Evolutionary conservation across 106 monocot genomes (phyloP), one percentile per base, ranked within the genome.

Genomic region (Xerophyta viscosa): DNA sequence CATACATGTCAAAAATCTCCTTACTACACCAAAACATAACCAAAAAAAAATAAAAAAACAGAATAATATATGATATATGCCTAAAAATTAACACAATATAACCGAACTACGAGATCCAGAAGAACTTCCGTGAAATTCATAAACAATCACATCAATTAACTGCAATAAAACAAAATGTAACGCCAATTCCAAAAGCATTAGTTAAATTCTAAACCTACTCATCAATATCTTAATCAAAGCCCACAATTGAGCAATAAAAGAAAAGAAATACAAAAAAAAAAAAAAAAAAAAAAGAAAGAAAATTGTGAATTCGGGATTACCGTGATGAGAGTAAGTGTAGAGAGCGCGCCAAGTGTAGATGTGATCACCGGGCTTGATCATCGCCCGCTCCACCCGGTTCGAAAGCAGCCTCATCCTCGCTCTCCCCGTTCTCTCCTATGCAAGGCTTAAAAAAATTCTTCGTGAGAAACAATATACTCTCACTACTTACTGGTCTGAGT

Each of bases 301-400:
- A 5, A 23, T 50, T 4, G 12, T 50, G 25, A 17, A 46, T 6
- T 13, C 28, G 12, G 13, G 37, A 3, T n/a, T 81, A 96, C 96
- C 96, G 24, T 96, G 96, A 41, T 96, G 89, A 41, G 88, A 81
- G 66, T 96, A 96, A 26, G 96, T 66, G 73, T 79, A 96, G 50
- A 69, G 63, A n/a, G 89, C 89, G 29, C 89, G 74, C 88, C 89
- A 96, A 20, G 79, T 79, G 68, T 96, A 96, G 74, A 96, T 79
- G 84, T 96, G 96, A n/a, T 96, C 85, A 64, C 96, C 96, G 6
- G 88, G 62, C 48, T 65, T 85, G 48, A 96, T 85, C 61, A 73
- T 78, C 27, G 72, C 57, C 56, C 71, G 75, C 68, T 89, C 85
- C 67, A 85, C 79, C 24, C 66, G 27, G 65, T 85, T 63, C 18